Evolutionary conservation across 140 eudicot species (phyloP), one percentile per base, ranked within the genome.

Genomic region (Erigeron philadelphicus): DNA sequence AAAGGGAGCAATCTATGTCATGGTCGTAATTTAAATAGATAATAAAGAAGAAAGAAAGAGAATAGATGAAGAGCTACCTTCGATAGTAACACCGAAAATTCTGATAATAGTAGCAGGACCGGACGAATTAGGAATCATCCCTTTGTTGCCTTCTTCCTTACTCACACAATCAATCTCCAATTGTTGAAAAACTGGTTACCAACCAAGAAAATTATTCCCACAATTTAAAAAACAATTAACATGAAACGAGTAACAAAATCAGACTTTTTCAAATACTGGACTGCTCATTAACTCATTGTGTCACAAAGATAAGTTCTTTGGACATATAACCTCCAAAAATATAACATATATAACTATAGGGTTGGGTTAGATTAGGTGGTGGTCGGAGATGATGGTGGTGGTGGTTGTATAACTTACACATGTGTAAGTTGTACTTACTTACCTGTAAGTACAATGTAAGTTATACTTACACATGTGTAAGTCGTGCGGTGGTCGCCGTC

Each of bases 151-250:
- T 64, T 81, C 84, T 70, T 89, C 96, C 45, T 88, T 92, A 77
- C 89, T 79, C 68, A 89, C 72, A 19, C 87, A 89, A 76, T 93
- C 98, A 69, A 93, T 93, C 83, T 93, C 98, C 88, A 93, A 48
- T 77, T 93, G 98, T 72, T 93, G 98, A 83, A 88, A 93, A 49
- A 85, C 98, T 93, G 35, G 10, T 65, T 52, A 48, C 19, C 53
- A 45, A 49, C 13, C 44, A 61, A 8, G 23, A 61, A 15, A 15
- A 25, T 48, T 15, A 44, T 13, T 52, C 17, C 8, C 59, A 72
- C 43, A 69, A 10, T 72, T 49, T 38, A 76, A 16, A 11, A 48
- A 54, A 62, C 38, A 31, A 31, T 31, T 31, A 5, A 31, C 5
- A 31, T 31, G 5, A 2, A 1, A 31, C 3, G 38, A 31, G 38